phyloP scores from a whole-genome alignment of 2,329 filamentous ascomycete genomes.

The Cucurbitaria berberidis region DNA sequence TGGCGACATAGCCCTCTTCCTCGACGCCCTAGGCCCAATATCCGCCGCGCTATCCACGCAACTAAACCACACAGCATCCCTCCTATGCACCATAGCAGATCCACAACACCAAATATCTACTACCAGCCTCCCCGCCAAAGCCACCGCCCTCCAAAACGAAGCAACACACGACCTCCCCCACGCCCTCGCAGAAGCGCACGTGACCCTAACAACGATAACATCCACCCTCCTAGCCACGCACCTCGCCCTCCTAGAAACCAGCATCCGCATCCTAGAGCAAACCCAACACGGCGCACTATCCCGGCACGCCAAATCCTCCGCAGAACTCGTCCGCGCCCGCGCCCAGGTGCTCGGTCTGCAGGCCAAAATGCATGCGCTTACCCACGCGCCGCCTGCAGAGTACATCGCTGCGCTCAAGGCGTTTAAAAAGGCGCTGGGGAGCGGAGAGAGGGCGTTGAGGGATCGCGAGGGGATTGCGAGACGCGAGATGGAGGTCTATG shows the following conservation, averaged over 20 bases:
- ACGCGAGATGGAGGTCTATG: conserved; percentile 47
- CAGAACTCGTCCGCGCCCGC: conserved; percentile 52
- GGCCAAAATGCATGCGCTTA: conserved; percentile 39
- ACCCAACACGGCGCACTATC: conserved; percentile 54
- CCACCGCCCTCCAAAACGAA: conserved; percentile 12
- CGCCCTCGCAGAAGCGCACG: conserved; percentile 35
- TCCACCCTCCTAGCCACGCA: conserved; percentile 46
- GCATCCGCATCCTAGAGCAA: conserved; percentile 55
- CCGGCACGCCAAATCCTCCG: conserved; percentile 50
- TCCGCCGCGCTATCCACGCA: conserved; percentile 43
- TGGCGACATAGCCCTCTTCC: conserved; percentile 50
- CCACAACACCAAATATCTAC: conserved; percentile 19
- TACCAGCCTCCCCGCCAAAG: conserved; percentile 13
- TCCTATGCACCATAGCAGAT: conserved; percentile 28
- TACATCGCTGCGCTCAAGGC: conserved; percentile 40
- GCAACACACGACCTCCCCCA: conserved; percentile 26
- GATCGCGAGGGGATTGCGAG: conserved; percentile 43
- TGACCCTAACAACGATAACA: conserved; percentile 43
- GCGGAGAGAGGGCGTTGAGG: conserved; percentile 35
- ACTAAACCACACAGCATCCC: no score
- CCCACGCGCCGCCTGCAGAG: conserved; percentile 33
- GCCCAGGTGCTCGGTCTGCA: conserved; percentile 53
- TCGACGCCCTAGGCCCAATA: conserved; percentile 47
- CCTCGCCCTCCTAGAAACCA: conserved; percentile 45
- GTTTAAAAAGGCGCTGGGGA: conserved; percentile 39